These are phyloP conservation scores for Quercus rubra DNA, from an alignment of 306 rosid genomes.

Conservation along the genomic window DNA sequence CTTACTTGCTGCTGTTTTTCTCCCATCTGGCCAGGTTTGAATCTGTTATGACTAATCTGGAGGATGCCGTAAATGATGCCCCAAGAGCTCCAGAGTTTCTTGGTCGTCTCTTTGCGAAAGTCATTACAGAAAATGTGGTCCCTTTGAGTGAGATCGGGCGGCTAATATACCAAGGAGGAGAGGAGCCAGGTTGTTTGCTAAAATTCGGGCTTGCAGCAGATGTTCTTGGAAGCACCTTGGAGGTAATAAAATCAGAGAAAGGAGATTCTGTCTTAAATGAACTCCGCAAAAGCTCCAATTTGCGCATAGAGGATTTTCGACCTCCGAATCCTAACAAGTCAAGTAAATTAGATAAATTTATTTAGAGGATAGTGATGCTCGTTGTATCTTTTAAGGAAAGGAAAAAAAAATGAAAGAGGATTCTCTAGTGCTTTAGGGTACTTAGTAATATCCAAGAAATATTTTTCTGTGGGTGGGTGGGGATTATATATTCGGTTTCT, in stretches of 20 bases:
- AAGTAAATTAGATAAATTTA: slow-evolving; percentile 63
- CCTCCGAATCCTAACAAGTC: slow-evolving; percentile 52
- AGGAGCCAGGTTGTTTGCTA: slow-evolving; percentile 61
- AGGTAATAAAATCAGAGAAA: slow-evolving; percentile 50
- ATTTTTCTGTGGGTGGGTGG: slow-evolving; percentile 44
- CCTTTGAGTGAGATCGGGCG: slow-evolving; percentile 58
- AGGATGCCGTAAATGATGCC: slow-evolving; percentile 84
- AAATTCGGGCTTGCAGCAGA: slow-evolving; percentile 72
- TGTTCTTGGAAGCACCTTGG: slow-evolving; percentile 69
- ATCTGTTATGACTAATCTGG: slow-evolving; percentile 56
- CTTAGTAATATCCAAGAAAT: slow-evolving; percentile 41
- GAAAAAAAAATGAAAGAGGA: neutral
- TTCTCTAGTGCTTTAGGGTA: slow-evolving; percentile 43
- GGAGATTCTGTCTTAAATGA: slow-evolving; percentile 59
- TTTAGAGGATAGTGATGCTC: slow-evolving; percentile 65
- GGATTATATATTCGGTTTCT: slow-evolving; percentile 32
- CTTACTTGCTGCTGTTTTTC: neutral
- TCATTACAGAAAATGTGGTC: slow-evolving; percentile 48
- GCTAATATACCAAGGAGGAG: slow-evolving; percentile 65
- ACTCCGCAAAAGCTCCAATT: slow-evolving; percentile 38
- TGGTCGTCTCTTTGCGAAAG: slow-evolving; percentile 54
- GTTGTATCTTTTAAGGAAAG: slow-evolving; percentile 39
- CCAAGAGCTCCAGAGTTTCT: slow-evolving; percentile 87
- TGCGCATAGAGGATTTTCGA: slow-evolving; percentile 62
- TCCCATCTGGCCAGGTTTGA: slow-evolving; percentile 51